Evolutionary conservation across 2,329 filamentous ascomycete species (phyloP).

Genomic region (Fusarium falciforme): DNA sequence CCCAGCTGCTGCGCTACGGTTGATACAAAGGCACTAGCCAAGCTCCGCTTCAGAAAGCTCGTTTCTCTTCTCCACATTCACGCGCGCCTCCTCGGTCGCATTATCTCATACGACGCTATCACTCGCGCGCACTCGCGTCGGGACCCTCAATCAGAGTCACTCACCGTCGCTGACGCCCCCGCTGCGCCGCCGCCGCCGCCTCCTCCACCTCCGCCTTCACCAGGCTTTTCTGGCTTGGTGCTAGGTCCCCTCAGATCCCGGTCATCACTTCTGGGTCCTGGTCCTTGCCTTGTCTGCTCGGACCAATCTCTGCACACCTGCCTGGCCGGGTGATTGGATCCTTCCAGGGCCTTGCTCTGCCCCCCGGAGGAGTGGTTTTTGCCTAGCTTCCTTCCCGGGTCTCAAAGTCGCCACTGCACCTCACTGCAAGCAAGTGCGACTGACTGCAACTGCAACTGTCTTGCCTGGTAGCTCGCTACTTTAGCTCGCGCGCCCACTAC

Average conservation of each 20-base stretch:
- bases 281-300: conserved; percentile 20
- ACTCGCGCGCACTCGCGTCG: conserved; percentile 31
- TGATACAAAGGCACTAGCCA: conserved; percentile 29
- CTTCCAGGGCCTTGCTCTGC: conserved; percentile 22
- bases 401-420: conserved; percentile 32
- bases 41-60: conserved; percentile 33
- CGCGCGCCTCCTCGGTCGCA: conserved; percentile 41
- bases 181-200: conserved; percentile 35
- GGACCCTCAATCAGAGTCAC: conserved; percentile 28
- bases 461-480: conserved; percentile 8
- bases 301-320: conserved; percentile 18
- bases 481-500: conserved; percentile 21
- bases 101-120: conserved; percentile 37
- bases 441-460: conserved; percentile 18
- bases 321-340: conserved; percentile 26
- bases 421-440: conserved; percentile 27
- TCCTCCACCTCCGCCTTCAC: conserved; percentile 28
- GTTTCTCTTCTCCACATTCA: conserved; percentile 42
- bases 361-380: conserved; percentile 28
- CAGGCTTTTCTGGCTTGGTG: conserved; percentile 9
- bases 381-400: conserved; percentile 26
- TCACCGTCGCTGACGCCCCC: conserved; percentile 34
- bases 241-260: conserved; percentile 22
- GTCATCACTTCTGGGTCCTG: conserved; percentile 14
- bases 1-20: conserved; percentile 19